A percentile compares a stretch with the other conserved stretches of the same genome.
These are phyloP conservation scores for Starmerella khaoyaiensis DNA, from an alignment of 805 yeast genomes.

Conservation along the genomic window DNA sequence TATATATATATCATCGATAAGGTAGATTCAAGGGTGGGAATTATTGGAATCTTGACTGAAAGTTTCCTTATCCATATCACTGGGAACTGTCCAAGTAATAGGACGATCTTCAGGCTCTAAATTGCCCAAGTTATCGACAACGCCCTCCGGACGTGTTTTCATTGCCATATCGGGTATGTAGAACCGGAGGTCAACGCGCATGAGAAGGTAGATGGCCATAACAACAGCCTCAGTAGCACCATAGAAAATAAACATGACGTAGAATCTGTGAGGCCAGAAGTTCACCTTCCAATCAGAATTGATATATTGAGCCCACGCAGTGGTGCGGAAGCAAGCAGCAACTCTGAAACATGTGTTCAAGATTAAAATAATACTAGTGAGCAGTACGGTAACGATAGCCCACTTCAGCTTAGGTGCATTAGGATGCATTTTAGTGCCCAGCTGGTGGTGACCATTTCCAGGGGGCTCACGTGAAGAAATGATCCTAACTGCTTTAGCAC, in stretches of 20 bases:
- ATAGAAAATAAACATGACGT: conserved; percentile 54
- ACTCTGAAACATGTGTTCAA: conserved; percentile 26
- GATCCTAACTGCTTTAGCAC: conserved; percentile 38
- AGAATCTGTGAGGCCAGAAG: conserved; percentile 39
- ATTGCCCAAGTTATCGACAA: conserved; percentile 1
- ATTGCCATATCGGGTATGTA: conserved; percentile 52
- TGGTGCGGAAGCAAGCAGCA: conserved; percentile 25
- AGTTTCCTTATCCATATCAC: conserved; percentile 2
- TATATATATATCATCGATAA: too few relatives aligned
- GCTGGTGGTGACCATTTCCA: conserved; percentile 33
- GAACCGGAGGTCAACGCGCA: conserved; percentile 63
- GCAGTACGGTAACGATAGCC: conserved; percentile 32
- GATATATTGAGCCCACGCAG: conserved; percentile 3
- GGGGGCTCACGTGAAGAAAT: conserved; percentile 44
- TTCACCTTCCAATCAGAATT: conserved; percentile 20
- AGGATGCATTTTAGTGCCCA: conserved; percentile 32
- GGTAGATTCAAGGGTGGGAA: too few relatives aligned
- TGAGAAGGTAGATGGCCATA: conserved; percentile 43
- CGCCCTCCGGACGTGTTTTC: conserved; percentile 5
- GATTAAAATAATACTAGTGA: conserved; percentile 19
- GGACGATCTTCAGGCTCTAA: conserved; percentile 5
- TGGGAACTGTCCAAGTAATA: conserved; percentile 5
- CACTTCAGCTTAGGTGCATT: conserved; percentile 27
- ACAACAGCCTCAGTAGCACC: conserved; percentile 53
- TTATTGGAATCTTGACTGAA: conserved; percentile 1